Evolutionary conservation across 177 flowering plant genomes (phyloP).

Genomic region (Vitis hybrid): DNA sequence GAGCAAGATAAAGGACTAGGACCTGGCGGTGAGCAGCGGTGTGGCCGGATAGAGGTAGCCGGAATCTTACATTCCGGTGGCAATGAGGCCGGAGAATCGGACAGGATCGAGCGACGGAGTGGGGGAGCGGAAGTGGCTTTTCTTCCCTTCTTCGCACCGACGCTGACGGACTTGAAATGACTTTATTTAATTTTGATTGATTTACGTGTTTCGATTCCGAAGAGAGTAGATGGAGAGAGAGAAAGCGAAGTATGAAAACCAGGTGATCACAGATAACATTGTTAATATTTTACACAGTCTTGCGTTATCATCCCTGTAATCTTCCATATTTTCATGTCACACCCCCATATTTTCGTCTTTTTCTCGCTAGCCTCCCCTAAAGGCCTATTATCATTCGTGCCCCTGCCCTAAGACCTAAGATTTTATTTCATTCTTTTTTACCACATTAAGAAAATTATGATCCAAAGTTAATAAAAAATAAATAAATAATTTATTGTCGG

Average conservation of each 20-base stretch:
- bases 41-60: slow-evolving; percentile 5
- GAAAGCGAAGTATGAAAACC: slow-evolving; percentile 1
- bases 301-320: too few species aligned
- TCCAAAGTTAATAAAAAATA: too few species aligned
- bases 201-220: slow-evolving; percentile 28
- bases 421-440: not conserved
- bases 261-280: too few species aligned
- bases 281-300: too few species aligned
- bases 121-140: not conserved
- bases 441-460: not conserved
- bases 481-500: too few species aligned
- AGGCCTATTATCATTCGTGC: not conserved
- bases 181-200: slow-evolving; percentile 24
- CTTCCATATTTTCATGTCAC: too few species aligned
- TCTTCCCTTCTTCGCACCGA: slow-evolving; percentile 16
- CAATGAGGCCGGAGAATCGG: slow-evolving; percentile 18
- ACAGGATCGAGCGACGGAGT: not conserved
- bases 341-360: too few species aligned
- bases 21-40: slow-evolving; percentile 13
- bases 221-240: slow-evolving; percentile 6
- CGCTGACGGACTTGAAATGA: slow-evolving; percentile 30
- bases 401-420: not conserved
- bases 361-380: too few species aligned
- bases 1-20: not conserved
- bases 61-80: slow-evolving; percentile 24